Evolutionary conservation across 768 basidiomycete genomes (phyloP), one percentile per base, ranked within the genome.

Genomic region (Boletus rubropictus): DNA sequence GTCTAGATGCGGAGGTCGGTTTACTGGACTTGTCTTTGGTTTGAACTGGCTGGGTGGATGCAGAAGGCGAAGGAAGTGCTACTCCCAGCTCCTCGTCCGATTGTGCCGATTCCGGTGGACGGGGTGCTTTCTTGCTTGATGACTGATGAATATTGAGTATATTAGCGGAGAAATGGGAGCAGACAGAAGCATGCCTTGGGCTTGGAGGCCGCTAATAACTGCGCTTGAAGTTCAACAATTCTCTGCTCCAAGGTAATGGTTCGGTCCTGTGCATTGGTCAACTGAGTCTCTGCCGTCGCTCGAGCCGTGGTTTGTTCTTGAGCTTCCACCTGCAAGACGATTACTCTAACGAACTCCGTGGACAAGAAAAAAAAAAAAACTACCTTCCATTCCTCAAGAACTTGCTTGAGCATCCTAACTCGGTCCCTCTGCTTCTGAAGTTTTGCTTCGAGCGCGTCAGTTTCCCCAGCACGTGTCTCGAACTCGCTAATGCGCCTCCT

Each of bases 331-430:
- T 82, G 42, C 33, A 8, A 20, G 27, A 36, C 25, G 44, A 46
- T 51, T 17, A 46, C 20, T 32, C 22, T 2, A 22, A 46, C 17
- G n/a, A 39, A n/a, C 21, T 24, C 17, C 12, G 12, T 3, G 17
- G 8, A 7, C n/a, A 25, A 21, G 7, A 11, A 46, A 42, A 7
- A 42, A 24, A n/a, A 32, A 35, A n/a, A 31, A 22, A 55, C 17
- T 56, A 81, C 80, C 74, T 75, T 64, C 69, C 76, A 79, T 39
- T 71, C 66, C 11, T 65, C 61, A 21, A 70, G 62, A 35, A 58
- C 64, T n/a, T 56, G 53, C 51, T 74, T 79, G 46, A 70, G 54
- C 55, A 71, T 77, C 11, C 70, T 69, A 11, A 70, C 57, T 48
- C 67, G 73, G 22, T 57, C 65, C 49, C 68, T 70, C 44, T 72